Conservation (phyloP, 2,329 filamentous ascomycete species). For the Verticillium klebahnii region DNA sequence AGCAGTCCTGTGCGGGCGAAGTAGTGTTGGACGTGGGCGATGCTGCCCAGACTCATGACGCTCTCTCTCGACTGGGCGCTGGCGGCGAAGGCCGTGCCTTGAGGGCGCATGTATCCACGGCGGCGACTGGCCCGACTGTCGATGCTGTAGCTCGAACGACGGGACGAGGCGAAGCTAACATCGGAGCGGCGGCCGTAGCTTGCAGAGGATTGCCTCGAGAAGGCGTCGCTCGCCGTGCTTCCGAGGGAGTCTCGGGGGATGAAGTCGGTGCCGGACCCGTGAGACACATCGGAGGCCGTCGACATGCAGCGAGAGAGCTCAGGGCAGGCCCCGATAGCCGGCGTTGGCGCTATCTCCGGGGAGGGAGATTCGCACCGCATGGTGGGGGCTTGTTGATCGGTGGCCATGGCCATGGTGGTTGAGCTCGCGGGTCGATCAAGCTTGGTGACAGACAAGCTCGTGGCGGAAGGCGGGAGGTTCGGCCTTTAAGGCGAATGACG, state of each 20-base stretch:
- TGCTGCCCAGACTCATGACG: constrained; percentile 93
- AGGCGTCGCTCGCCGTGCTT: constrained; percentile 52
- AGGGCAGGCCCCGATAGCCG: constrained; percentile 55
- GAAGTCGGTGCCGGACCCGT: constrained; percentile 45
- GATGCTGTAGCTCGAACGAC: constrained; percentile 43
- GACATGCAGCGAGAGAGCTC: constrained; percentile 62
- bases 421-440: neutral
- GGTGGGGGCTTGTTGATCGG: constrained; percentile 25
- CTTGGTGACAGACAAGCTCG: neutral
- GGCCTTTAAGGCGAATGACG: neutral
- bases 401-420: constrained; percentile 26
- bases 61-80: constrained; percentile 89
- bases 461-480: neutral
- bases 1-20: constrained; percentile 91
- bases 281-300: constrained; percentile 54
- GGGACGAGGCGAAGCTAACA: constrained; percentile 30
- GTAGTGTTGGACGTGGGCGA: constrained; percentile 96
- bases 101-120: constrained; percentile 82
- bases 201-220: constrained; percentile 60
- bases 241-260: constrained; percentile 50
- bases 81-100: constrained; percentile 82
- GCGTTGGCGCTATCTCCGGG: constrained; percentile 57
- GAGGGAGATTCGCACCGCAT: constrained; percentile 58
- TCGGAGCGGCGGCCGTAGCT: constrained; percentile 47
- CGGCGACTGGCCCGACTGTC: constrained; percentile 42